Evolutionary conservation across 2,329 filamentous ascomycete species (phyloP).

Genomic region (Verticillium dahliae): DNA sequence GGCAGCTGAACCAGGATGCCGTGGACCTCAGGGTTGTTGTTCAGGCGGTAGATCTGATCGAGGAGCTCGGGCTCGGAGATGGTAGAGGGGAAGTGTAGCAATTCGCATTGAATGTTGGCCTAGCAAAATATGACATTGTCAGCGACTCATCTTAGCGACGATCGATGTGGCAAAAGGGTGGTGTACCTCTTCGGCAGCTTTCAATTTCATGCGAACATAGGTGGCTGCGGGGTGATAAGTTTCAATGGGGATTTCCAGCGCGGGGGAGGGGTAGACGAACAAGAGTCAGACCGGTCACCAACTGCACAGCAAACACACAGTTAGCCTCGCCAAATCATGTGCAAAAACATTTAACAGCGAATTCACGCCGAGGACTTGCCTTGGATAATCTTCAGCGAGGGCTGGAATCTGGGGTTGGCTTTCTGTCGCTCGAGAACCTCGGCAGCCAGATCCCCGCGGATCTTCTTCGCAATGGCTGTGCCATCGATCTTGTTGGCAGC

Average conservation of each 20-base stretch:
- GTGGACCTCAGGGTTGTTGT: slow-evolving; percentile 80
- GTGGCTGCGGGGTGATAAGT: slow-evolving; percentile 55
- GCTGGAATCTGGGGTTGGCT: slow-evolving; percentile 80
- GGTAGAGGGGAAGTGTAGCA: slow-evolving; percentile 75
- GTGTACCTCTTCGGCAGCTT: slow-evolving; percentile 81
- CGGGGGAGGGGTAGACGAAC: slow-evolving; percentile 43
- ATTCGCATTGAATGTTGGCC: slow-evolving; percentile 84
- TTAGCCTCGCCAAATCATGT: neutral
- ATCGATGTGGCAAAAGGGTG: neutral
- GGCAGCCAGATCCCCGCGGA: slow-evolving; percentile 72
- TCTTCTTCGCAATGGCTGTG: slow-evolving; percentile 86
- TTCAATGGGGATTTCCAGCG: slow-evolving; percentile 15
- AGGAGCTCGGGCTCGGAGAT: slow-evolving; percentile 82
- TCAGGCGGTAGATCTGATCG: slow-evolving; percentile 71
- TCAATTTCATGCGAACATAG: slow-evolving; percentile 99
- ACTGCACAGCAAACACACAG: slow-evolving; percentile 43
- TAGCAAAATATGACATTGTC: slow-evolving; percentile 24
- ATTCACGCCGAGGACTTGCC: slow-evolving; percentile 43
- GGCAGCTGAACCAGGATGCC: slow-evolving; percentile 93
- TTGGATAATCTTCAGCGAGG: slow-evolving; percentile 90
- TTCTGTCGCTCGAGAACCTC: slow-evolving; percentile 80
- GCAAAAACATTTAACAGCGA: neutral
- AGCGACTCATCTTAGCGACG: neutral
- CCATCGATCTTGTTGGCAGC: slow-evolving; percentile 89
- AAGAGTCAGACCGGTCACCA: slow-evolving; percentile 86